phyloP scores from a whole-genome alignment of 2,329 filamentous ascomycete genomes.

The Ascochyta pisi region DNA sequence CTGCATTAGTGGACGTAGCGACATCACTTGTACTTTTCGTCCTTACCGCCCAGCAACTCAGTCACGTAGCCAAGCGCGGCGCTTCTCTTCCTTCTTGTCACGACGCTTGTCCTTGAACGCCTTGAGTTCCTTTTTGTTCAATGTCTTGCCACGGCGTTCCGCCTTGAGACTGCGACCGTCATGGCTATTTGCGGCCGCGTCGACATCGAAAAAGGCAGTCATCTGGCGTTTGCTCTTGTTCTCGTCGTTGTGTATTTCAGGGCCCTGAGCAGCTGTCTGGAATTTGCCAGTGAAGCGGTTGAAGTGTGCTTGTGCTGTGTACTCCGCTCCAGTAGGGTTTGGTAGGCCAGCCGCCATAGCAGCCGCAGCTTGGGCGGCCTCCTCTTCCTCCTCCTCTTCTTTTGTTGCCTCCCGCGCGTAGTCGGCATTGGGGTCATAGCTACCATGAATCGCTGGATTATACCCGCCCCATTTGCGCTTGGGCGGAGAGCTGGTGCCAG shows the following conservation, averaged over 20 bases:
- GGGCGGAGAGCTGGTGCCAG: slow-evolving; percentile 42
- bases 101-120: slow-evolving; percentile 88
- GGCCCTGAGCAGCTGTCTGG: slow-evolving; percentile 70
- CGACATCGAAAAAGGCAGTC: slow-evolving; percentile 94
- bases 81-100: slow-evolving; percentile 92
- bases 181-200: slow-evolving; percentile 89
- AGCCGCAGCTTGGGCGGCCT: slow-evolving; percentile 33
- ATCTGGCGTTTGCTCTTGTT: slow-evolving; percentile 88
- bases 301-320: slow-evolving; percentile 77
- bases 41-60: slow-evolving; percentile 57
- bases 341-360: slow-evolving; percentile 34
- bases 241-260: slow-evolving; percentile 83
- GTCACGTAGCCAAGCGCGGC: slow-evolving; percentile 87
- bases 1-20: slow-evolving; percentile 40
- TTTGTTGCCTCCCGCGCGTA: slow-evolving; percentile 69
- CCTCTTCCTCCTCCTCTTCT: slow-evolving; percentile 45
- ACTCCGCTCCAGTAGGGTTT: slow-evolving; percentile 52
- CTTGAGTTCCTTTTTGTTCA: slow-evolving; percentile 85
- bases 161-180: slow-evolving; percentile 90
- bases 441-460: slow-evolving; percentile 93
- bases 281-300: slow-evolving; percentile 90
- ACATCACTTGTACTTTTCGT: slow-evolving; percentile 26
- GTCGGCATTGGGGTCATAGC: slow-evolving; percentile 95
- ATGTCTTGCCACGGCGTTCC: slow-evolving; percentile 83
- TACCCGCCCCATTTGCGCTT: slow-evolving; percentile 72